A percentile compares a stretch with the other conserved stretches of the same genome.
These are phyloP conservation scores for Saraca asoca DNA, from an alignment of 331 rosid species.

Conservation along the genomic window DNA sequence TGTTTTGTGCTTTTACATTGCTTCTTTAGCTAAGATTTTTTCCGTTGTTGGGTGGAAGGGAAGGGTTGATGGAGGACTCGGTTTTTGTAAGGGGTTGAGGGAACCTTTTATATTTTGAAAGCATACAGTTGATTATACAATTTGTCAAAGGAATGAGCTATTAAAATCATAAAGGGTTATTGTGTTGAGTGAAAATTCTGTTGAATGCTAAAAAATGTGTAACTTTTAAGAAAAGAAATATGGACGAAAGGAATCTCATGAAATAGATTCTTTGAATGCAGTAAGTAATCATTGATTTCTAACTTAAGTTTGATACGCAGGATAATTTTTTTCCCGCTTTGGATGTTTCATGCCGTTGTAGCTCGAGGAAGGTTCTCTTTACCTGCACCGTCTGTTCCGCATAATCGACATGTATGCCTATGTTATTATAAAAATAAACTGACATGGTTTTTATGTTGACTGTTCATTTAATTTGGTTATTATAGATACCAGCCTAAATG, in stretches of 20 bases:
- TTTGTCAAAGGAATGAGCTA: background rate
- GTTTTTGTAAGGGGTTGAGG: background rate
- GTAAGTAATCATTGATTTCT: slow-evolving; percentile 28
- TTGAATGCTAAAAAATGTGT: background rate
- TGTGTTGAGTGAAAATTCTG: slow-evolving; percentile 5
- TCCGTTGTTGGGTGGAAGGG: background rate
- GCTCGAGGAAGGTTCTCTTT: slow-evolving; percentile 98
- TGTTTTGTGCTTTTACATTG: background rate
- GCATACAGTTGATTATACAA: background rate
- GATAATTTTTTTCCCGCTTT: slow-evolving; percentile 80
- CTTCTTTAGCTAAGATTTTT: background rate
- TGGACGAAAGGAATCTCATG: slow-evolving; percentile 2
- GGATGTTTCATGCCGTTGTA: slow-evolving; percentile 90
- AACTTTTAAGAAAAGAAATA: slow-evolving; percentile 4
- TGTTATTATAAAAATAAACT: slow-evolving; percentile 31
- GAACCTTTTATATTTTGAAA: background rate
- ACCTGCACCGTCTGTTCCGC: slow-evolving; percentile 97
- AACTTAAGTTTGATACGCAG: slow-evolving; percentile 45
- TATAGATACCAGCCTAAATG: slow-evolving; percentile 22
- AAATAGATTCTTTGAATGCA: slow-evolving; percentile 16
- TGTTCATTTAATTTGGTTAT: background rate
- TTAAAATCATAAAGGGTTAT: slow-evolving; percentile 9
- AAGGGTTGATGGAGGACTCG: background rate
- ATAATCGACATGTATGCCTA: slow-evolving; percentile 75
- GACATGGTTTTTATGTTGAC: slow-evolving; percentile 18